Base-by-base conservation (phyloP, 2,329 filamentous ascomycete genomes). In the Dactylellina cionopaga region DNA sequence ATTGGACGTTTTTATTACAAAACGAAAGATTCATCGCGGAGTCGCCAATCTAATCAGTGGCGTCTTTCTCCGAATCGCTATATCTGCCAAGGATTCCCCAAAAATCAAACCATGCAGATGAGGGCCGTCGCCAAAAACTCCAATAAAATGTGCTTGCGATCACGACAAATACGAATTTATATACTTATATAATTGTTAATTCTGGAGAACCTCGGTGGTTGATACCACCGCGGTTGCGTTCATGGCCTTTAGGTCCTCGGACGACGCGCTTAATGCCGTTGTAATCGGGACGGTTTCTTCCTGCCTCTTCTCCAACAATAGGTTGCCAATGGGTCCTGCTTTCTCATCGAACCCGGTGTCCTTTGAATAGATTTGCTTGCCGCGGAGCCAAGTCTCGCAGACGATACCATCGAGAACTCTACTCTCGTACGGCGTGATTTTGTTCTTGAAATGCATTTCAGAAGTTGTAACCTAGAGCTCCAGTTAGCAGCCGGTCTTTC, bases 381-480 rank as follows among this genome's bases (percentile, higher is more conserved):
- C 93, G 5, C 92, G 85, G 74, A 97, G 78, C 90, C 92, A 96
- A 5, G 93, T 96, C 84, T 96, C 91, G 68, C 82, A 84, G 9
- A 96, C 92, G 69, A 92, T 86, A 0, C 93, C 93, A 47, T 84
- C 86, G 77, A 97, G 89, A 29, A 83, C 85, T 80, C 89, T 90
- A 17, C 91, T 91, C 80, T 96, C 90, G 84, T 96, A 97, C 0
- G 93, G 92, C 64, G 89, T 92, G 83, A 92, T 93, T 78, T 92
- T 92, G 81, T 97, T 96, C 81, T 92, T 89, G 86, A 96, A 99
- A 76, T 95, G 86, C 92, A 99, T 96, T 52, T 92, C 92, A 73
- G 86, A 88, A 15, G 75, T n/a, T 78, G 81, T 78, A 82, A 81
- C 58, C 85, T 81, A 79, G 78, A 37, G 29, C 29, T 9, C 29